phyloP scores from a whole-genome alignment of 1,139 yeast species.

The Taphrina confusa region DNA sequence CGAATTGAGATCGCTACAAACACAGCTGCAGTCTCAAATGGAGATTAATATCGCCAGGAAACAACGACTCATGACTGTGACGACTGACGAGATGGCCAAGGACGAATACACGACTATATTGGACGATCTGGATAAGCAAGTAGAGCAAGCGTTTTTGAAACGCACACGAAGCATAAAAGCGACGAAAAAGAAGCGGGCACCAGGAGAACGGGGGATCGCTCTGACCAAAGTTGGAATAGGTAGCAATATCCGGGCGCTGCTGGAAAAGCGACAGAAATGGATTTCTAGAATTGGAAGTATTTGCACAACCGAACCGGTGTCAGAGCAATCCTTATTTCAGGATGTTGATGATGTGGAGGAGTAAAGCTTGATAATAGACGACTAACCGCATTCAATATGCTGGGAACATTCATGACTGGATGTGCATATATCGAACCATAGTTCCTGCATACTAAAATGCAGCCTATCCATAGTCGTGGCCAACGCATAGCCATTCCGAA shows the following conservation, averaged over 20 bases:
- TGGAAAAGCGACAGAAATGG: conserved; percentile 90
- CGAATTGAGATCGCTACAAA: conserved; percentile 74
- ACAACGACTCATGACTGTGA: conserved; percentile 63
- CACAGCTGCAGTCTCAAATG: conserved; percentile 63
- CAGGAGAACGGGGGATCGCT: conserved; percentile 28
- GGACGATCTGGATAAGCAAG: conserved; percentile 93
- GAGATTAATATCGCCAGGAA: conserved; percentile 68
- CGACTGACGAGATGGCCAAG: conserved; percentile 92
- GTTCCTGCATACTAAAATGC: too few species aligned
- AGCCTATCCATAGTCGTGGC: too few species aligned
- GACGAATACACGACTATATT: conserved; percentile 88
- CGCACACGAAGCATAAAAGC: conserved; percentile 79
- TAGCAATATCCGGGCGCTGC: conserved; percentile 71
- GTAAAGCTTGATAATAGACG: too few species aligned
- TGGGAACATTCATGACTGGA: too few species aligned
- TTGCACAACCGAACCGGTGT: conserved; percentile 15
- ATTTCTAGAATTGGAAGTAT: conserved; percentile 72
- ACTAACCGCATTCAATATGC: too few species aligned
- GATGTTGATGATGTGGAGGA: neutral
- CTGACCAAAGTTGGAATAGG: conserved; percentile 46
- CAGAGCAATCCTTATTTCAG: neutral
- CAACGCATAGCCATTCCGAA: too few species aligned
- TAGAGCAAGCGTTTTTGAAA: conserved; percentile 89
- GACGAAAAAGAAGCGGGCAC: conserved; percentile 62
- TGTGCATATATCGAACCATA: too few species aligned